Conservation (phyloP, 805 yeast species). For the Yamadazyma tumulicola region DNA sequence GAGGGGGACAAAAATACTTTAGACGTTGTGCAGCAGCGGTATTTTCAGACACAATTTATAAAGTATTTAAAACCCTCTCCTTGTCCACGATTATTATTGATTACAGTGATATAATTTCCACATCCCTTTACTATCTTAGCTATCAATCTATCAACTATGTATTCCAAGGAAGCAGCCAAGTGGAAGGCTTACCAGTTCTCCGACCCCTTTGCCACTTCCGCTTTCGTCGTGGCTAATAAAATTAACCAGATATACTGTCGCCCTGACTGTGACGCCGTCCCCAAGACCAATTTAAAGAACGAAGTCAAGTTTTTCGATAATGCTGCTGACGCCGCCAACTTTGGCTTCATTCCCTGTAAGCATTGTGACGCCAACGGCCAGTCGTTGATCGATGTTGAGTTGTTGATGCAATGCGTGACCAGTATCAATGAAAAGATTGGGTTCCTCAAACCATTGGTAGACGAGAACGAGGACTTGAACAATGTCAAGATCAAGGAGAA, state of each 20-base stretch:
- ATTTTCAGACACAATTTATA: no score
- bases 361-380: constrained; percentile 50
- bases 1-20: no score
- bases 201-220: constrained; percentile 62
- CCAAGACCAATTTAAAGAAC: constrained; percentile 37
- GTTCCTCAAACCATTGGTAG: constrained; percentile 49
- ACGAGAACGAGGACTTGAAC: constrained; percentile 41
- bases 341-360: constrained; percentile 51
- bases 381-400: constrained; percentile 44
- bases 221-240: constrained; percentile 52
- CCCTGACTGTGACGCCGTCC: constrained; percentile 61
- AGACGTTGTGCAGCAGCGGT: no score
- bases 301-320: constrained; percentile 45
- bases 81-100: background rate
- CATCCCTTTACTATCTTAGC: no score
- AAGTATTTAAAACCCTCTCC: background rate
- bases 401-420: constrained; percentile 49
- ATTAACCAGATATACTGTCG: constrained; percentile 50
- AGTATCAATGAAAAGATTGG: constrained; percentile 57
- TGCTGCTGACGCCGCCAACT: constrained; percentile 37
- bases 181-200: constrained; percentile 65
- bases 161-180: constrained; percentile 43
- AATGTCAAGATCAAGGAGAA: constrained; percentile 34
- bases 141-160: constrained; percentile 17
- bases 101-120: background rate